Evolutionary conservation across 768 basidiomycete genomes (phyloP).

Genomic region (Panellus pusillus): DNA sequence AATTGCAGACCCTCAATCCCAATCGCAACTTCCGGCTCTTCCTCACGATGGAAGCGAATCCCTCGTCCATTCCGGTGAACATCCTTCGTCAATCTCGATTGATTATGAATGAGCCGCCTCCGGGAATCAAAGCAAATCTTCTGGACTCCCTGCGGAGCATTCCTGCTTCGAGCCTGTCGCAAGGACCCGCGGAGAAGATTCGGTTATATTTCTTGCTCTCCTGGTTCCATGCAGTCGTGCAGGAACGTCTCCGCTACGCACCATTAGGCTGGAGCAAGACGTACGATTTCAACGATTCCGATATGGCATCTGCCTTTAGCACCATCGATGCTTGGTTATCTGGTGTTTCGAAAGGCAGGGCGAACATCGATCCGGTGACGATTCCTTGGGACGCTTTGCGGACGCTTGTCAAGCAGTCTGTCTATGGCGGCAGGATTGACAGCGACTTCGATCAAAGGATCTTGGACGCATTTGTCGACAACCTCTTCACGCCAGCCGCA

Average conservation of each 20-base stretch:
- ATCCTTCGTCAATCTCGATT: constrained; percentile 94
- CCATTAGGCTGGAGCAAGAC: constrained; percentile 96
- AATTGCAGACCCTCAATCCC: constrained; percentile 87
- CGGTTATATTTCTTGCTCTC: constrained; percentile 94
- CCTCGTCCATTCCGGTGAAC: constrained; percentile 90
- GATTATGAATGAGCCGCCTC: constrained; percentile 98
- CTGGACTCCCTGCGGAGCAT: constrained; percentile 85
- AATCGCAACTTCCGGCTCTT: constrained; percentile 93
- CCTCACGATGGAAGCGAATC: constrained; percentile 97
- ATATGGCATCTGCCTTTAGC: constrained; percentile 88
- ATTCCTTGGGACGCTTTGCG: constrained; percentile 98
- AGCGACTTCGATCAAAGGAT: constrained; percentile 94
- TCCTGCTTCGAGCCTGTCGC: constrained; percentile 63
- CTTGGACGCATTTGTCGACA: constrained; percentile 90
- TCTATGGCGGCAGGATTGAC: constrained; percentile 93
- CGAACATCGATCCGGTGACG: constrained; percentile 87
- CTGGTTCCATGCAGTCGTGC: constrained; percentile 98
- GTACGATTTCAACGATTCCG: constrained; percentile 99
- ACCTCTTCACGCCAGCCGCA: constrained; percentile 80
- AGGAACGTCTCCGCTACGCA: constrained; percentile 94
- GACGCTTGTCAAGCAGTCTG: constrained; percentile 90
- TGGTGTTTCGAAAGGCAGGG: constrained; percentile 76
- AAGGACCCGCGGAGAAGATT: constrained; percentile 91
- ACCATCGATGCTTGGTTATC: constrained; percentile 93
- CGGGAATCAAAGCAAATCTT: constrained; percentile 94